A percentile compares a stretch with the other conserved stretches of the same genome.
These are phyloP conservation scores for Knoxia roxburghii DNA, from an alignment of 257 asterid species.

Conservation along the genomic window DNA sequence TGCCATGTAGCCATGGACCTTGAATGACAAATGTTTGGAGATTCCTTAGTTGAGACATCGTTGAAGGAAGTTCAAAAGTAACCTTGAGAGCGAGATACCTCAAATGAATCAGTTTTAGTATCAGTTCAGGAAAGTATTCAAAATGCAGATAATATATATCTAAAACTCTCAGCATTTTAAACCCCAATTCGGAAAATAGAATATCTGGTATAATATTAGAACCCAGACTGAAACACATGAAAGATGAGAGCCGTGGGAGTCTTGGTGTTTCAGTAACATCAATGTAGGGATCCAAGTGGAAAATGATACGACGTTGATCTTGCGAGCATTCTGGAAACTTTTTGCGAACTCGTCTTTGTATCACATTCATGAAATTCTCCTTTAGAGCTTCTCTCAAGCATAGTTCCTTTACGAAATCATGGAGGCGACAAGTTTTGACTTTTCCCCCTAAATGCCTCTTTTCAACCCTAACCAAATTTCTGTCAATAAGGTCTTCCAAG, in stretches of 20 bases:
- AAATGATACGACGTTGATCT: conserved; percentile 14
- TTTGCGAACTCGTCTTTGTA: not conserved
- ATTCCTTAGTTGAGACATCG: conserved; percentile 8
- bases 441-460: conserved; percentile 18
- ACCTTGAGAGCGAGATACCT: conserved; percentile 28
- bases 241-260: conserved; percentile 2
- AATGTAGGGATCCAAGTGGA: conserved; percentile 14
- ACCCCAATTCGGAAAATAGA: not conserved
- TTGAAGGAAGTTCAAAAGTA: conserved; percentile 19
- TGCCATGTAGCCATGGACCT: conserved; percentile 10
- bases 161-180: conserved; percentile 29
- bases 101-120: conserved; percentile 18
- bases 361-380: conserved; percentile 26
- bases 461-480: conserved; percentile 25
- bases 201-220: not conserved
- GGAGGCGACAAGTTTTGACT: conserved; percentile 29
- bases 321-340: not conserved
- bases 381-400: conserved; percentile 34
- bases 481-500: conserved; percentile 32
- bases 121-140: conserved; percentile 22
- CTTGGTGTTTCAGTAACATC: conserved; percentile 11
- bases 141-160: conserved; percentile 24
- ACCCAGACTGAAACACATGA: not conserved
- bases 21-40: conserved; percentile 33
- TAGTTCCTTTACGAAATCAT: conserved; percentile 28